A percentile compares a stretch with the other conserved stretches of the same genome.
phyloP scores from a whole-genome alignment of 2,329 filamentous ascomycete genomes.

The Claviceps capensis region DNA sequence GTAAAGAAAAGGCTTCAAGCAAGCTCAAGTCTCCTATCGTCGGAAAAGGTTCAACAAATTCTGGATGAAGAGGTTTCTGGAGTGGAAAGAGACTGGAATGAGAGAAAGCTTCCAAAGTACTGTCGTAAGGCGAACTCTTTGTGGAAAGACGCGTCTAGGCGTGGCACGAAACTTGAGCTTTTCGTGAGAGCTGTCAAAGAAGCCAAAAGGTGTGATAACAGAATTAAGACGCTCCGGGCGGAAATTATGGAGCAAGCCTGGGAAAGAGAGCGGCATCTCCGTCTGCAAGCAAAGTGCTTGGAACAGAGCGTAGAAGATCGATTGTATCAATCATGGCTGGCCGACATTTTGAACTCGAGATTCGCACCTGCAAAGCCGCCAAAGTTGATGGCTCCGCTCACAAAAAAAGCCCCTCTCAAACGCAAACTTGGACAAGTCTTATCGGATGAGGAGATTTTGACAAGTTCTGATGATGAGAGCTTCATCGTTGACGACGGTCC shows the following conservation, averaged over 20 bases:
- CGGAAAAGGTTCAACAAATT: constrained; percentile 33
- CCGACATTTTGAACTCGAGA: constrained; percentile 30
- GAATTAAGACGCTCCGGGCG: constrained; percentile 40
- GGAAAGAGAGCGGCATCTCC: constrained; percentile 36
- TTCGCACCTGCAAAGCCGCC: constrained; percentile 25
- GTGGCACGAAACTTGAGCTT: constrained; percentile 20
- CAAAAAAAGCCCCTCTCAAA: constrained; percentile 3
- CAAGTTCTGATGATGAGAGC: constrained; percentile 33
- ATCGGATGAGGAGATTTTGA: constrained; percentile 27
- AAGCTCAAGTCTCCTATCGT: constrained; percentile 17
- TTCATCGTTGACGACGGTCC: constrained; percentile 30
- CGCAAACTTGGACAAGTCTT: constrained; percentile 20
- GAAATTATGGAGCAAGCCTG: constrained; percentile 41
- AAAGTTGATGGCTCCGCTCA: constrained; percentile 16
- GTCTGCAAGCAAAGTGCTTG: constrained; percentile 41
- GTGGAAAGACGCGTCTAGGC: constrained; percentile 44
- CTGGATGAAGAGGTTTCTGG: constrained; percentile 40
- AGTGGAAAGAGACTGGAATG: constrained; percentile 41
- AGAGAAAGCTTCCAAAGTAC: constrained; percentile 40
- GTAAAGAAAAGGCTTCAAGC: not conserved
- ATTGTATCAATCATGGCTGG: constrained; percentile 36
- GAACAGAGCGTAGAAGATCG: constrained; percentile 52
- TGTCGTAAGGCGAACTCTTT: constrained; percentile 42
- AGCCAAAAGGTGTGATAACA: constrained; percentile 29
- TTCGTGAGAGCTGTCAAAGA: constrained; percentile 29